Evolutionary conservation across 495 filamentous ascomycete species (phyloP), one percentile per base, ranked within the genome.

Genomic region (Podospora pseudopauciseta): DNA sequence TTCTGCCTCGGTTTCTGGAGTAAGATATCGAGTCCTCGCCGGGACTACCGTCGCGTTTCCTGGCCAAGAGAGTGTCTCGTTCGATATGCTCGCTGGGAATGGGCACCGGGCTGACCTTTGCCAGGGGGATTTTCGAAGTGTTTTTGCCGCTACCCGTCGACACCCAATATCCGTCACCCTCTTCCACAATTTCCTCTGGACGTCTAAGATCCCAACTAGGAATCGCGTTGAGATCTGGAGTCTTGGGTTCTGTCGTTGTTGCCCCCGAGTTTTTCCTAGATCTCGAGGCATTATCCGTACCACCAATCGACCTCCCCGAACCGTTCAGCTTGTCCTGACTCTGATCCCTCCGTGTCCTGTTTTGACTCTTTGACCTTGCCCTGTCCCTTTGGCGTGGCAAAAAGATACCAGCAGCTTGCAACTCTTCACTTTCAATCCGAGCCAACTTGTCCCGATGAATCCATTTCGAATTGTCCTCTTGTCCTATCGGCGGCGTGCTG

Each of bases 401-500:
- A 49, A 87, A 80, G 67, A 94, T 88, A 7, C 92, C 93, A 3
- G 93, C 93, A 74, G 92, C 92, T 72, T 96, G 92, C 69, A 97
- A 82, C 77, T 99, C 95, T 77, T 92, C 86, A 73, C 85, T 97
- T 81, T 99, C 95, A 72, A 99, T 99, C 75, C 87, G 86, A 39
- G 92, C 94, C 60, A 99, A 80, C 79, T 98, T 99, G 78, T 99
- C 95, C 26, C 95, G 86, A 76, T 99, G 94, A 67, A 99, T 98
- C 95, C 95, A 98, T 76, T 90, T 88, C 60, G 90, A 90, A 70
- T 84, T 82, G 54, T 91, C 89, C 32, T 83, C 80, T 58, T 87
- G 69, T 11, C 64, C 66, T 1, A 49, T 39, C 7, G 63, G 63
- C 20, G 65, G 58, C 20, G 44, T 26, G 27, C 55, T 32, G 18